A percentile compares a stretch with the other conserved stretches of the same genome.
These are phyloP conservation scores for Botrytis porri DNA, from an alignment of 2,329 filamentous ascomycete genomes.

Conservation along the genomic window DNA sequence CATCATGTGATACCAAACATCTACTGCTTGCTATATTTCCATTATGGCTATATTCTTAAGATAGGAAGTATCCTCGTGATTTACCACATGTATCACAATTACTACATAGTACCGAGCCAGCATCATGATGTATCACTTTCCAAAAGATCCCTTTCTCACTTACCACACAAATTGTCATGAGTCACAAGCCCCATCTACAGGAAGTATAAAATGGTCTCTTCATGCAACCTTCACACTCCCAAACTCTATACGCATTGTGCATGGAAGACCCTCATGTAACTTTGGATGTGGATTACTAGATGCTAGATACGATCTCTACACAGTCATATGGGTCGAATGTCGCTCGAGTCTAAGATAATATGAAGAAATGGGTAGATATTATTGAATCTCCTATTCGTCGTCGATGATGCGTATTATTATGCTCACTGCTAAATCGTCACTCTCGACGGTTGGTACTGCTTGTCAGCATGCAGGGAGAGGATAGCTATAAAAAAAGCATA, in stretches of 20 bases:
- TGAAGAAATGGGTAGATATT: fast-evolving
- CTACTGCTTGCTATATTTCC: not conserved
- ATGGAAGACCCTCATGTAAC: not conserved
- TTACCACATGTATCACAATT: not conserved
- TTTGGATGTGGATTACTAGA: not conserved
- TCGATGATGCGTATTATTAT: fast-evolving
- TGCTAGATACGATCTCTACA: too few species aligned
- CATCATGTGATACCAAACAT: not conserved
- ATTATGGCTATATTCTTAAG: fast-evolving
- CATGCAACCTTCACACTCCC: not conserved
- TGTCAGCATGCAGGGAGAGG: too few species aligned
- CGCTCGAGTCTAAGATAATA: not conserved
- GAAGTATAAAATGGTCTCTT: not conserved
- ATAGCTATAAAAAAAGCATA: too few species aligned
- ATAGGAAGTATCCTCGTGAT: not conserved
- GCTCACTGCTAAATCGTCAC: not conserved
- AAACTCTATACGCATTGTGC: not conserved
- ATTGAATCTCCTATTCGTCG: not conserved
- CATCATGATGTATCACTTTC: not conserved
- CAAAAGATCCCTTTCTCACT: fast-evolving
- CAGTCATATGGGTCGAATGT: not conserved
- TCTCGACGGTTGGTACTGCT: too few species aligned
- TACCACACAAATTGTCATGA: not conserved
- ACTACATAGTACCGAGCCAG: fast-evolving
- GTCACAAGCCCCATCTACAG: not conserved